These are phyloP conservation scores for Tulasnella sp. DNA, from an alignment of 768 basidiomycete species.

Conservation along the genomic window DNA sequence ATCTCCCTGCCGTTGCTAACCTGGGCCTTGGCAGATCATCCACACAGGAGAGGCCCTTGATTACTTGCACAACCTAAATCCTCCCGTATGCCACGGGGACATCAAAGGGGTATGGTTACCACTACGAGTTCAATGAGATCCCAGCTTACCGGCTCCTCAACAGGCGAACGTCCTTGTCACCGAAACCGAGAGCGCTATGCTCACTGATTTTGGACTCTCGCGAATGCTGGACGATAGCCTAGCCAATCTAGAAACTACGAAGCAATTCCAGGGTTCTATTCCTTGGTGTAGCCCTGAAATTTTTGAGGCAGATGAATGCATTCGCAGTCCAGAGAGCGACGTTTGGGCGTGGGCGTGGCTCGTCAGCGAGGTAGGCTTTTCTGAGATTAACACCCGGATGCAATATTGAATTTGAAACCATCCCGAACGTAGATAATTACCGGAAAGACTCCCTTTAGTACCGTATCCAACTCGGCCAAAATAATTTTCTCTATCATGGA, in stretches of 20 bases:
- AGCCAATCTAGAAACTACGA: not conserved
- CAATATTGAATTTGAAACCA: not conserved
- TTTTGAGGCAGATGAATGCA: not conserved
- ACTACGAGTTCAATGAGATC: not conserved
- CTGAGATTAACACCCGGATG: not conserved
- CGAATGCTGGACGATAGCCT: constrained; percentile 1
- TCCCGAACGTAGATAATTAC: not conserved
- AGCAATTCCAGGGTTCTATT: constrained; percentile 2
- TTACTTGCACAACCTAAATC: constrained; percentile 7
- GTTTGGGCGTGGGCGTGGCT: constrained; percentile 16
- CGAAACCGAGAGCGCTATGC: not conserved
- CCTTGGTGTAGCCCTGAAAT: constrained; percentile 5
- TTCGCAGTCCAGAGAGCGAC: not conserved
- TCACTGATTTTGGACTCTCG: constrained; percentile 13
- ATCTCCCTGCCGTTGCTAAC: not conserved
- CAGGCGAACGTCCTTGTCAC: constrained; percentile 19
- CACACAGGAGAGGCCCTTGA: not conserved
- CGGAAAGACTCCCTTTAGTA: not conserved
- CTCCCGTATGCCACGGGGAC: constrained; percentile 12
- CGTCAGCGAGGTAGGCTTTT: not conserved
- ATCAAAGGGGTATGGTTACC: not conserved
- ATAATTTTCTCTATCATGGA: not conserved
- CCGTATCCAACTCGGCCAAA: not conserved
- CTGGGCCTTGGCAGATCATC: not conserved
- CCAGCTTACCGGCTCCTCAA: not conserved